These are phyloP conservation scores for Colletotrichum falcatum DNA, from an alignment of 2,329 filamentous ascomycete species.

Conservation along the genomic window DNA sequence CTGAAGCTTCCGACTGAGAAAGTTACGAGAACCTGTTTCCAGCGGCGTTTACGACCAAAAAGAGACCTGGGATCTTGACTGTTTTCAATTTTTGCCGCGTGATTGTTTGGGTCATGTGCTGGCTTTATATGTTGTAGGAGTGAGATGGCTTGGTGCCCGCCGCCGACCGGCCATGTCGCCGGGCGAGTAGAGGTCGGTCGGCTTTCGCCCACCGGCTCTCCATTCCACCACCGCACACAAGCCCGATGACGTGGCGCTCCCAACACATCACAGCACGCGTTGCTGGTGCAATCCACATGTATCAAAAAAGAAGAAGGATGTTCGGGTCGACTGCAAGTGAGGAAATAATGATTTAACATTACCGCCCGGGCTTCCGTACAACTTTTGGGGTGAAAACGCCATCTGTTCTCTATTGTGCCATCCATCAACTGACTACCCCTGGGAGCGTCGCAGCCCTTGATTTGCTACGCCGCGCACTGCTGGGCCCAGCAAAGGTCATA, in stretches of 20 bases:
- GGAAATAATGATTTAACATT: constrained; percentile 9
- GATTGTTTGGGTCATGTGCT: constrained; percentile 19
- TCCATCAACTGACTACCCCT: constrained; percentile 32
- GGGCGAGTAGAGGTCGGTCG: constrained; percentile 21
- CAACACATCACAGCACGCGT: constrained; percentile 7
- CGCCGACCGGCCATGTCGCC: constrained; percentile 1
- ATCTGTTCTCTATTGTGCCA: constrained; percentile 37
- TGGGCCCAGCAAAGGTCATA: constrained; percentile 28
- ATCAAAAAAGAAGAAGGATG: background rate
- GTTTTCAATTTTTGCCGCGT: constrained; percentile 11
- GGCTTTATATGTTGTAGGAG: constrained; percentile 1
- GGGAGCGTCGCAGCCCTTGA: constrained; percentile 21
- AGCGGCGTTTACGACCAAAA: background rate
- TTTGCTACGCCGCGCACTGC: constrained; percentile 36
- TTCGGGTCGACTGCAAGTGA: background rate
- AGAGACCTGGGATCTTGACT: background rate
- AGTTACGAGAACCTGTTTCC: background rate
- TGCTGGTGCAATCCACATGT: background rate
- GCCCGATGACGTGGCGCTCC: background rate
- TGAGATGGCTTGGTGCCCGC: constrained; percentile 4
- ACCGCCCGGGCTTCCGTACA: constrained; percentile 22
- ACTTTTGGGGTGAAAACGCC: constrained; percentile 35
- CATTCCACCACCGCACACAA: constrained; percentile 3
- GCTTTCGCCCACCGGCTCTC: background rate
- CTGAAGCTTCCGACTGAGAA: background rate